phyloP scores from a whole-genome alignment of 768 basidiomycete species.

The Mycena sanguinolenta region DNA sequence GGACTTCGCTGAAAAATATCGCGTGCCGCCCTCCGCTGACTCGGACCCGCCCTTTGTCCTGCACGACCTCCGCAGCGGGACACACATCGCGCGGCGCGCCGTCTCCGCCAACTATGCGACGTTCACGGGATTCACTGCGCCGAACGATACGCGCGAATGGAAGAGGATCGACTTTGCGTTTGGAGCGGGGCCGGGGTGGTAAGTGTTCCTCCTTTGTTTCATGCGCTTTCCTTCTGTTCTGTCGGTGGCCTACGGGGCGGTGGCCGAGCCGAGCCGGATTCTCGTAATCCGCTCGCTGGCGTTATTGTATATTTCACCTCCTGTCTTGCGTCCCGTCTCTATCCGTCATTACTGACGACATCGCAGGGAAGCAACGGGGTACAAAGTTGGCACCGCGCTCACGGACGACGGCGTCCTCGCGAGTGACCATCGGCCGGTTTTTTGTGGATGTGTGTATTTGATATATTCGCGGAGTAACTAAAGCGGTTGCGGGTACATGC shows the following conservation, averaged over 20 bases:
- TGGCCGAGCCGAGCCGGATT: too few relatives aligned
- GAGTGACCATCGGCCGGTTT: constrained; percentile 71
- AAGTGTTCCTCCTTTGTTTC: constrained; percentile 44
- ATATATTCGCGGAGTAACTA: too few relatives aligned
- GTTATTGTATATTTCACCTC: too few relatives aligned
- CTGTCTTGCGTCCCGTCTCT: constrained; percentile 6
- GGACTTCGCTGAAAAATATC: constrained; percentile 58
- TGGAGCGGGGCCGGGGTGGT: constrained; percentile 61
- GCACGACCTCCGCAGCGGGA: constrained; percentile 62
- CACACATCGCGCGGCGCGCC: constrained; percentile 51
- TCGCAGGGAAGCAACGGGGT: constrained; percentile 52
- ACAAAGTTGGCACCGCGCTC: constrained; percentile 56
- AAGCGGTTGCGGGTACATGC: too few relatives aligned
- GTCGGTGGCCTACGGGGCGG: too few relatives aligned
- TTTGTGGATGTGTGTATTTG: constrained; percentile 53
- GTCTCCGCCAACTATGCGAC: constrained; percentile 64
- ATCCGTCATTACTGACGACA: background rate
- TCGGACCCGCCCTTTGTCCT: constrained; percentile 56
- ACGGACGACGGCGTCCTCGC: constrained; percentile 66
- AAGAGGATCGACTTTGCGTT: constrained; percentile 66
- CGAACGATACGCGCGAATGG: constrained; percentile 52
- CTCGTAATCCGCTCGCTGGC: too few relatives aligned
- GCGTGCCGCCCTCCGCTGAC: constrained; percentile 46
- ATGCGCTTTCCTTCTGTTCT: background rate
- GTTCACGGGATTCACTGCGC: constrained; percentile 64